A percentile compares a stretch with the other conserved stretches of the same genome.
Evolutionary conservation across 106 monocot species (phyloP).

Genomic region (Apostasia shenzhenica): DNA sequence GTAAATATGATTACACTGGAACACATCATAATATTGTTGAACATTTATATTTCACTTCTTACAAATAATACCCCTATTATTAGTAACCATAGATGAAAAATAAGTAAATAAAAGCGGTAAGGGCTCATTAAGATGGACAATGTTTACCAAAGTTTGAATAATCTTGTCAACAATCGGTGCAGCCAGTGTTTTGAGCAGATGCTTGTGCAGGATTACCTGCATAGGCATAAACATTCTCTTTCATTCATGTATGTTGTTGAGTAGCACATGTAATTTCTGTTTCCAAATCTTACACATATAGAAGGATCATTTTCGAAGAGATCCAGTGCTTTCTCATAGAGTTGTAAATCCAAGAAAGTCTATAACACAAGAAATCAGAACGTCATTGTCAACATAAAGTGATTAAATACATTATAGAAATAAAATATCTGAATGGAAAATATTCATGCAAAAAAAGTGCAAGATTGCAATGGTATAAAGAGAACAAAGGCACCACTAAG

Average conservation of each 20-base stretch:
- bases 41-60: too few species aligned
- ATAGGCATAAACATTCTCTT: slow-evolving; percentile 1
- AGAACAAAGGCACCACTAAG: too few species aligned
- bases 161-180: slow-evolving; percentile 60
- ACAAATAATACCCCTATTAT: too few species aligned
- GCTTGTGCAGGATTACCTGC: slow-evolving; percentile 79
- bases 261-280: not conserved
- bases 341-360: slow-evolving; percentile 80
- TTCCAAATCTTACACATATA: slow-evolving; percentile 42
- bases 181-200: slow-evolving; percentile 78
- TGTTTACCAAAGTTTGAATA: slow-evolving; percentile 53
- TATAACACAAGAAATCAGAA: slow-evolving; percentile 11
- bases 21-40: too few species aligned
- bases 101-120: too few species aligned
- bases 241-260: not conserved
- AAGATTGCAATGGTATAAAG: not conserved
- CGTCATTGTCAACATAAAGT: too few species aligned
- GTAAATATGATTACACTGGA: too few species aligned
- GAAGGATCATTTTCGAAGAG: slow-evolving; percentile 89
- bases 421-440: not conserved
- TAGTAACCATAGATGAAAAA: too few species aligned
- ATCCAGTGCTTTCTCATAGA: slow-evolving; percentile 80
- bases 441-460: not conserved
- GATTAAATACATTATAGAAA: too few species aligned
- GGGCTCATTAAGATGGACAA: not conserved